phyloP scores from a whole-genome alignment of 2,329 filamentous ascomycete species.

The Curvularia sp. region DNA sequence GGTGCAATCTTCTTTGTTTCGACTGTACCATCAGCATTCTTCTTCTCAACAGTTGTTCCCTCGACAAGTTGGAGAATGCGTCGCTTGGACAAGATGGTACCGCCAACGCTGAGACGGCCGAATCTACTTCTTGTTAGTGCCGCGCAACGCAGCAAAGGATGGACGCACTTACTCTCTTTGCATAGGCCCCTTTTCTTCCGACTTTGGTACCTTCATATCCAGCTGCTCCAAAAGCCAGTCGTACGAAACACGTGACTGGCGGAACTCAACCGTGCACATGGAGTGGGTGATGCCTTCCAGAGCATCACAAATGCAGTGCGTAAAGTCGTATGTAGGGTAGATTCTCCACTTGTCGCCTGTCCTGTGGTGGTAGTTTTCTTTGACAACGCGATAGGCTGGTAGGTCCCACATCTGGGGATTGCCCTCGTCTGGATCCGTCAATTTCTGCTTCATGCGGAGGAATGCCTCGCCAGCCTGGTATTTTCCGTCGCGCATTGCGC shows the following conservation, averaged over 20 bases:
- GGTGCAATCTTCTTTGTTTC: slow-evolving; percentile 53
- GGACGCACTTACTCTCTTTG: slow-evolving; percentile 73
- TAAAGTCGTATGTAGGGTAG: slow-evolving; percentile 94
- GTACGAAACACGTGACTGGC: slow-evolving; percentile 83
- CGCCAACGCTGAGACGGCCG: slow-evolving; percentile 77
- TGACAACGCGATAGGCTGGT: slow-evolving; percentile 84
- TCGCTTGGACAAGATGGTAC: slow-evolving; percentile 87
- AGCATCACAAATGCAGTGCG: slow-evolving; percentile 88
- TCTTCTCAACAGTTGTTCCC: slow-evolving; percentile 59
- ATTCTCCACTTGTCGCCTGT: slow-evolving; percentile 88
- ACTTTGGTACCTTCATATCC: slow-evolving; percentile 75
- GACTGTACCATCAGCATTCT: slow-evolving; percentile 53
- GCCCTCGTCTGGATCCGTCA: slow-evolving; percentile 66
- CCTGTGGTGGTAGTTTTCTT: slow-evolving; percentile 75
- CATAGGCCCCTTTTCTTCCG: slow-evolving; percentile 70
- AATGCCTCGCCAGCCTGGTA: slow-evolving; percentile 85
- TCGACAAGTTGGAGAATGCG: slow-evolving; percentile 82
- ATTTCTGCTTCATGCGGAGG: slow-evolving; percentile 90
- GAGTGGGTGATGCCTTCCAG: slow-evolving; percentile 93
- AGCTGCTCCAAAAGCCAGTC: slow-evolving; percentile 87
- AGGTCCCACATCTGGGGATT: slow-evolving; percentile 98
- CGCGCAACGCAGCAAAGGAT: not conserved
- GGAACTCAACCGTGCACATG: slow-evolving; percentile 92
- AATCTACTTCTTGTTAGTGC: slow-evolving; percentile 50
- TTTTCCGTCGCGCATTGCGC: slow-evolving; percentile 89